Conservation (phyloP, 2,329 filamentous ascomycete genomes). For the Monosporascus sp. region DNA sequence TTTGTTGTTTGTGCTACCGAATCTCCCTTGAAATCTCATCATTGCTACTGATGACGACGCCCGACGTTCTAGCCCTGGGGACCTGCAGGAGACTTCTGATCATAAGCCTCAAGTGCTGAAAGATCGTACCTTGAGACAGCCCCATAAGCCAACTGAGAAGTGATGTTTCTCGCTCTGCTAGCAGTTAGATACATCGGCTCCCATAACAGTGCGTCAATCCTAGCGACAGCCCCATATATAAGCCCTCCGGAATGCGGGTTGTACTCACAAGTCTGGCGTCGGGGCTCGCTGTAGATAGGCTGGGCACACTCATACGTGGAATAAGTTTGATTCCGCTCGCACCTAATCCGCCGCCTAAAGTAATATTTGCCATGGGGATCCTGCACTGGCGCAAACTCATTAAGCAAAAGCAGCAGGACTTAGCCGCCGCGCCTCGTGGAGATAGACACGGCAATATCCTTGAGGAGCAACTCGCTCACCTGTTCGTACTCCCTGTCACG, state of each 20-base stretch:
- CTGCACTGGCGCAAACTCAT: conserved; percentile 40
- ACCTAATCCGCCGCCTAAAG: conserved; percentile 35
- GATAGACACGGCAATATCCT: conserved; percentile 30
- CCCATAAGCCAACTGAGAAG: conserved; percentile 7
- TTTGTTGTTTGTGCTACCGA: too few relatives aligned
- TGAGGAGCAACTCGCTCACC: conserved; percentile 21
- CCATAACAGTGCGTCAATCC: conserved; percentile 4
- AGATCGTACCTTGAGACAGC: conserved; percentile 6
- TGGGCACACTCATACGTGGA: conserved; percentile 1
- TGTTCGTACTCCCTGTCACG: conserved; percentile 21
- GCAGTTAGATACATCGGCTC: background rate
- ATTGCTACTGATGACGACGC: conserved; percentile 9
- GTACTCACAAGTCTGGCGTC: conserved; percentile 10
- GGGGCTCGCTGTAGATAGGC: conserved; percentile 13
- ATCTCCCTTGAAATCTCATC: background rate
- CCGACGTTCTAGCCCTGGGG: conserved; percentile 12
- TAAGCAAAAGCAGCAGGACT: conserved; percentile 27
- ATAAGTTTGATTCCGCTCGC: conserved; percentile 21
- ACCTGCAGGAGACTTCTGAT: conserved; percentile 34
- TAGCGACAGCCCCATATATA: conserved; percentile 7
- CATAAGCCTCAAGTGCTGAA: conserved; percentile 37
- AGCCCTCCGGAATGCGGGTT: background rate
- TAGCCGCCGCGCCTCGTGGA: conserved; percentile 21
- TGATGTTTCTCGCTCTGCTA: background rate
- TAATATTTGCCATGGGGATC: conserved; percentile 42